Percentiles rank a stretch among this genome's conserved stretches.
phyloP scores from a whole-genome alignment of 768 basidiomycete species.

The Hygrocybe coccinea region DNA sequence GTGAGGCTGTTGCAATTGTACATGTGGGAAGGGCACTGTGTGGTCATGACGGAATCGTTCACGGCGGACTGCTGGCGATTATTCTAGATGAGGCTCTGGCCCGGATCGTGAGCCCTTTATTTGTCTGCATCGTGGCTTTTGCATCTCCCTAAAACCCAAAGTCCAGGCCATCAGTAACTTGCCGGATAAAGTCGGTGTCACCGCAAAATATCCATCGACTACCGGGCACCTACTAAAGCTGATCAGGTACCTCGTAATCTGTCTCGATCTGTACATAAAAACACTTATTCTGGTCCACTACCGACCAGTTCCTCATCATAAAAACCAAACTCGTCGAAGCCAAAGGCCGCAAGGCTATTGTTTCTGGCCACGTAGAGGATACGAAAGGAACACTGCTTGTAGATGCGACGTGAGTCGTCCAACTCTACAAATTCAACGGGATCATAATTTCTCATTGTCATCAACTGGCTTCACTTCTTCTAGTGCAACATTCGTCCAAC shows the following conservation, averaged over 20 bases:
- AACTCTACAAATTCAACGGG: too few species aligned
- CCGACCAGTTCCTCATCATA: conserved; percentile 87
- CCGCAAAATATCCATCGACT: conserved; percentile 79
- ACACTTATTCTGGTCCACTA: background rate
- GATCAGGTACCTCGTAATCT: conserved; percentile 56
- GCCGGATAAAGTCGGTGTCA: conserved; percentile 88
- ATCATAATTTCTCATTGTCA: too few species aligned
- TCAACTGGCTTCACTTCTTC: background rate
- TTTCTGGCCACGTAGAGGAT: conserved; percentile 70
- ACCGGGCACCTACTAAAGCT: conserved; percentile 82
- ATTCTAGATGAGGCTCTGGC: conserved; percentile 82
- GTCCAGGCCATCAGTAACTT: conserved; percentile 76
- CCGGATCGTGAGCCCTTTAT: conserved; percentile 51
- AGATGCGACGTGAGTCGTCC: conserved; percentile 84
- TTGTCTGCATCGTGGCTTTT: background rate
- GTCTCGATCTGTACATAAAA: background rate
- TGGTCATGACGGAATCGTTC: conserved; percentile 91
- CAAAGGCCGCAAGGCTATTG: conserved; percentile 74
- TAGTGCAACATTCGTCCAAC: conserved; percentile 68
- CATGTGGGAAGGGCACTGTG: conserved; percentile 87
- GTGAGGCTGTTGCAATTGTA: conserved; percentile 62
- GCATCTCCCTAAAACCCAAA: conserved; percentile 2
- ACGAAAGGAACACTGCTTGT: conserved; percentile 77
- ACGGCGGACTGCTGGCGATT: conserved; percentile 89
- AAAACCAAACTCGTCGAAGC: conserved; percentile 59